Base-by-base conservation (phyloP, 2,329 filamentous ascomycete species). In the Ustilaginoidea virens region DNA sequence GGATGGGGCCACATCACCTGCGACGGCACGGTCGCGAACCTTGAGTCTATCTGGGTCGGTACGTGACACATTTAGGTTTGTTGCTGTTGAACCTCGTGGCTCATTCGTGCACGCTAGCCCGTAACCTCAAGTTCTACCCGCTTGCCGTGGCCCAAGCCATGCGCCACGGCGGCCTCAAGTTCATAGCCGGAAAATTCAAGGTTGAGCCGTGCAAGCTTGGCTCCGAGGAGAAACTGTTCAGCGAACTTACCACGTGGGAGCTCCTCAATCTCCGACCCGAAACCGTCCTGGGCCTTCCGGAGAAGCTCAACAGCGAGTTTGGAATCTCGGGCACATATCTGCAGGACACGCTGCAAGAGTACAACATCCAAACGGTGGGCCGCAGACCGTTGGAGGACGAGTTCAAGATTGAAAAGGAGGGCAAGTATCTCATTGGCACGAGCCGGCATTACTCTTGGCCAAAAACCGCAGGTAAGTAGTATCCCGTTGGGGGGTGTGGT, bases 361-460 rank as follows among this genome's bases (percentile, higher is more conserved):
- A 32, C 30, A 44, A 41, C 18, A 56, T 62, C 11, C 56, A 61
- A 33, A 53, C 55, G 1, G 44, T 47, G 1, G 56, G 57, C 0
- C 55, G 56, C 7, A 51, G 52, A 5, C 27, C 32, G 1, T 38
- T 62, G 1, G 56, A 61, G 31, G 39, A 37, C 4, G 32, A 47
- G 10, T 57, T 48, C 23, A 31, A 39, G 0, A 42, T 55, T 2
- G 29, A 35, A 1, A 46, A 52, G 13, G 49, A 51, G 0, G 37
- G 36, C 2, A 42, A 52, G 29, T 56, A 53, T 25, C 46, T 60
- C 31, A 33, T 61, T 4, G 40, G 47, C n/a, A 53, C 43, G 7
- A 62, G 58, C 2, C 42, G 51, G 1, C 60, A 63, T 35, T 64
- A 64, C 35, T 62, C 57, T 0, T 64, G 60, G 60, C 59, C 58